Base-by-base conservation (phyloP, 768 basidiomycete species). In the Pleurotus giganteus region DNA sequence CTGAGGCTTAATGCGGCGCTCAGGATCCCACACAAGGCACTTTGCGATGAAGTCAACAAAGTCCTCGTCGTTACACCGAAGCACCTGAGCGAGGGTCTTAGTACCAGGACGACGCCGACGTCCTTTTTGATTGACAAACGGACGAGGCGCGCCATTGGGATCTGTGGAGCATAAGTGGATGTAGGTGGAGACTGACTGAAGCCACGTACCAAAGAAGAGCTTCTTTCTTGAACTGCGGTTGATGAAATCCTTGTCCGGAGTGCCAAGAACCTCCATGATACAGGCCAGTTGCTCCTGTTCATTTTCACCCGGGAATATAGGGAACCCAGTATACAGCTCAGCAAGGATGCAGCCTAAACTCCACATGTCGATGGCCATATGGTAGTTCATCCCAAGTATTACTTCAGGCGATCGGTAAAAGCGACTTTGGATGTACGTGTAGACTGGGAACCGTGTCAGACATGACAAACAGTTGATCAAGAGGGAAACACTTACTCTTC, bases 331-430 rank as follows among this genome's bases (percentile, higher is more conserved):
- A 69, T 90, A 96, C 39, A 99, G 74, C 70, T 99, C 97, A 13
- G 97, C 97, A 51, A 99, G 76, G 58, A 99, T 99, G 65, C 97
- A 99, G 32, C 97, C 97, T 61, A 99, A 71, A 76, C 94, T 96
- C 97, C 97, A 99, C 95, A 99, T 99, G 68, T 98, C 94, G 59
- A 95, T 96, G 29, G 91, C 94, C 94, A 97, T 98, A 66, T 96
- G 93, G 69, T 99, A 99, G 69, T 94, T 97, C 89, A 96, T 92
- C 51, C 97, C 97, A 34, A 99, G 83, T 54, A 99, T 99, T 62
- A 99, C 96, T 72, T 99, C 97, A 2, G 97, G 97, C 17, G 94
- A 97, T n/a, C 97, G 93, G 74, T 99, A 99, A 77, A 99, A 99
- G 37, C 97, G 91, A 73, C 94, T 96, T 71, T 98, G 97, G 60